Base-by-base conservation (phyloP, 441 rosid genomes). In the Biscutella laevigata region DNA sequence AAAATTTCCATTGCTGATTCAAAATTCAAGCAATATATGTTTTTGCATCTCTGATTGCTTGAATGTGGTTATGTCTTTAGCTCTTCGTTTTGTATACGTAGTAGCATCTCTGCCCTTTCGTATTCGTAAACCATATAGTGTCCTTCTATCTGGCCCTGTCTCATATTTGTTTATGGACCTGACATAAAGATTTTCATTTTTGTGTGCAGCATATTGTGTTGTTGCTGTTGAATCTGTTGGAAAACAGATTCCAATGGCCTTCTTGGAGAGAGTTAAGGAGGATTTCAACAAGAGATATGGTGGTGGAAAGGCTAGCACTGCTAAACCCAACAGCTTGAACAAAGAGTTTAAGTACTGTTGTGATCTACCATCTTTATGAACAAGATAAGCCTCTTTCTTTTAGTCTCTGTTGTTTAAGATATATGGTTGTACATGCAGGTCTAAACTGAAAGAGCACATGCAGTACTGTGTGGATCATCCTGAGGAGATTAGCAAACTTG, bases 201-300 rank as follows among this genome's bases (percentile, higher is more conserved):
- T 24, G 9, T 53, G n/a, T 69, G 71, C 47, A 83, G 90, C 84
- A 13, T 80, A 74, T 59, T 80, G 83, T 46, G 84, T 83, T 25
- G 90, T 83, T 46, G 90, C 90, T 2, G 67, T 64, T 69, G 90
- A 83, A 50, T 68, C 86, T 61, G 79, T 72, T 69, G 90, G 90
- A 40, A 78, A 82, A 25, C 80, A 74, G 70, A 46, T 78, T 67
- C 84, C 90, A 25, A 80, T 83, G 71, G 90, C 83, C 7, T 78
- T 76, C 61, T 44, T 83, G 67, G 84, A 83, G 52, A 45, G 82
- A 53, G 68, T 83, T 21, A 80, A 78, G 55, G 86, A 78, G 4
- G 86, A 83, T 43, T 80, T 83, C 59, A 76, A 61, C 71, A 80
- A 70, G 51, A 80, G 75, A 76, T 80, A 83, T 61, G 82, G 82